Conservation (phyloP, 306 rosid species). For the Quercus berberidifolia region DNA sequence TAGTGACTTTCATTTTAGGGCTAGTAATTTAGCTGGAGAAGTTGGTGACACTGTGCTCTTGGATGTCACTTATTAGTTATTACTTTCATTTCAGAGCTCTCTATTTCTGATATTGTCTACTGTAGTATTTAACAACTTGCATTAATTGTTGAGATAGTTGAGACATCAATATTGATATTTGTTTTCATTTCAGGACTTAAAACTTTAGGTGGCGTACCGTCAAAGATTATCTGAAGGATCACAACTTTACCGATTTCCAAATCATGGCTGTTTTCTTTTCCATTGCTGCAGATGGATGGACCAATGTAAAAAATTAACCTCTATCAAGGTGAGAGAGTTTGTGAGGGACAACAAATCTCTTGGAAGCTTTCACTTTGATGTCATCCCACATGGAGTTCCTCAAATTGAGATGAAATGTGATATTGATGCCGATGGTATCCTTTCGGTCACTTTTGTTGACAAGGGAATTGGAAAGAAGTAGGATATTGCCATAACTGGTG, state of each 20-base stretch:
- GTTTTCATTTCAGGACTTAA: too few relatives aligned
- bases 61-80: constrained; percentile 48
- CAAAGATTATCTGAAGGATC: too few relatives aligned
- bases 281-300: constrained; percentile 89
- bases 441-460: constrained; percentile 74
- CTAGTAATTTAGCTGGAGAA: constrained; percentile 70
- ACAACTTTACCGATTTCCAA: too few relatives aligned
- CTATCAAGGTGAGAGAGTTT: constrained; percentile 83
- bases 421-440: constrained; percentile 78
- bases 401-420: constrained; percentile 94
- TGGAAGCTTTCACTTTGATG: constrained; percentile 96
- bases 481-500: constrained; percentile 93
- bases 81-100: too few relatives aligned
- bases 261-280: constrained; percentile 85
- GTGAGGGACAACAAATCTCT: constrained; percentile 94
- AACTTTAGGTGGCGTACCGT: too few relatives aligned
- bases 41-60: constrained; percentile 85
- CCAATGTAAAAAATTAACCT: constrained; percentile 26
- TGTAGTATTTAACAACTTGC: too few relatives aligned
- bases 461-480: constrained; percentile 93
- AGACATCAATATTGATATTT: too few relatives aligned
- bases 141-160: too few relatives aligned
- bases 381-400: constrained; percentile 93
- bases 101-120: too few relatives aligned
- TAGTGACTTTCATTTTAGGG: too few relatives aligned